Base-by-base conservation (phyloP, 2,329 filamentous ascomycete genomes). In the Amesomyces nigricolor region DNA sequence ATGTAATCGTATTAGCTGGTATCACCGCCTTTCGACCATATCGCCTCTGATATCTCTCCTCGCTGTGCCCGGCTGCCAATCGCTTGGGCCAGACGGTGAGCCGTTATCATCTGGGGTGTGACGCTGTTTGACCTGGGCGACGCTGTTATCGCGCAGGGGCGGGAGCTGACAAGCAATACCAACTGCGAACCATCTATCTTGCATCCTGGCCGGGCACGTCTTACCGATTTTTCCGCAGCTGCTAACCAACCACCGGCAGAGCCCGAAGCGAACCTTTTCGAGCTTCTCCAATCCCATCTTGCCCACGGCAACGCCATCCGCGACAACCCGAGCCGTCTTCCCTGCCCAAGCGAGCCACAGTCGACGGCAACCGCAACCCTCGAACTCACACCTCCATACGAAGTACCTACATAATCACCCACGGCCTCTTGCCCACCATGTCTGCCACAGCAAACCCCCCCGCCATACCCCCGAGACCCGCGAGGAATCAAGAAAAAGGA, bases 391-490 rank as follows among this genome's bases (percentile, higher is more conserved):
- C 6, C 29, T 10, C 22, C n/a, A 8, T 47, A 19, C 17, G 3
- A 19, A 19, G 17, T 19, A 39, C 43, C 22, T 42, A 37, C 17
- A 26, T 26, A 30, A 29, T 42, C 9, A 17, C 39, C 30, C 13
- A 14, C 19, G n/a, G 7, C 42, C 22, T 30, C 35, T 38, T 51
- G 50, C 61, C 47, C 63, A 69, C 54, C 62, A 82, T 81, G 76
- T 76, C 79, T 62, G 70, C 78, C 63, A 69, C 65, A 49, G 63
- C 78, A 71, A 75, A 76, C 68, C 72, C 73, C 52, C 81, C 82
- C n/a, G 65, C 66, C 53, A 73, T 85, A 56, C 82, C 82, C 47
- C 80, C 81, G 63, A 78, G 82, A 59, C 82, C 81, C 9, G 71
- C 72, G 40, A 76, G 76, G 66, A 72, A 69, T 61, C 73, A 76